These are phyloP conservation scores for Cladosporium sp. DNA, from an alignment of 2,329 filamentous ascomycete genomes.

Conservation along the genomic window DNA sequence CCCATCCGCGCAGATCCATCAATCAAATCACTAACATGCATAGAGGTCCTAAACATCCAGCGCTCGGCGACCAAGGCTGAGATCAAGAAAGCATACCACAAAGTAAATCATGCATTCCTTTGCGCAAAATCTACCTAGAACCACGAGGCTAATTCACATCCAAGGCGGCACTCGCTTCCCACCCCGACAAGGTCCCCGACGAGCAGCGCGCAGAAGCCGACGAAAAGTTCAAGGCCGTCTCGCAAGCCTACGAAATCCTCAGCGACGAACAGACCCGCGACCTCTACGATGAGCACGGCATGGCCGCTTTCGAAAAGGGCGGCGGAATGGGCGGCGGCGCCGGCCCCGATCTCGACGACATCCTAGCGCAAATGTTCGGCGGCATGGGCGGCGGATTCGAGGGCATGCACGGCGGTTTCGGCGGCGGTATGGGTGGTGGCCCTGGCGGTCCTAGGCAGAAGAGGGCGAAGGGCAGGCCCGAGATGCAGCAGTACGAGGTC, in stretches of 20 bases:
- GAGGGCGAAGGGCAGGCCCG: conserved; percentile 68
- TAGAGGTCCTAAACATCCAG: conserved; percentile 78
- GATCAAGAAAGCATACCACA: conserved; percentile 95
- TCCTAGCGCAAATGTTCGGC: conserved; percentile 88
- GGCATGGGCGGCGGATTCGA: conserved; percentile 54
- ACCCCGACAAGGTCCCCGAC: conserved; percentile 94
- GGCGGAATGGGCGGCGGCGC: conserved; percentile 66
- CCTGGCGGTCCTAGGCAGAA: conserved; percentile 41
- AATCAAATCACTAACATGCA: conserved; percentile 34
- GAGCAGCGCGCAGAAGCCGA: conserved; percentile 83
- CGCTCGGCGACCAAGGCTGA: conserved; percentile 73
- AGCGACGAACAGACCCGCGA: conserved; percentile 91
- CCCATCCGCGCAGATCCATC: not conserved
- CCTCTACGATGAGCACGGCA: conserved; percentile 90
- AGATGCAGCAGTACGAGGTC: conserved; percentile 89
- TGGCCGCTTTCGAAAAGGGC: conserved; percentile 88
- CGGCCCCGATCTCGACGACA: conserved; percentile 85
- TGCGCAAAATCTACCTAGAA: not conserved
- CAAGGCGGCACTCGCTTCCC: conserved; percentile 67
- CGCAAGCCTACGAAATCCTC: conserved; percentile 96
- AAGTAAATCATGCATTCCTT: conserved; percentile 46
- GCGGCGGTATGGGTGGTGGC: conserved; percentile 41
- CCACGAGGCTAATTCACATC: not conserved
- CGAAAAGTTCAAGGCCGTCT: conserved; percentile 87
- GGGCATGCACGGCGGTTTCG: conserved; percentile 47